Evolutionary conservation across 495 filamentous ascomycete genomes (phyloP).

Genomic region (Annulohypoxylon bovei): DNA sequence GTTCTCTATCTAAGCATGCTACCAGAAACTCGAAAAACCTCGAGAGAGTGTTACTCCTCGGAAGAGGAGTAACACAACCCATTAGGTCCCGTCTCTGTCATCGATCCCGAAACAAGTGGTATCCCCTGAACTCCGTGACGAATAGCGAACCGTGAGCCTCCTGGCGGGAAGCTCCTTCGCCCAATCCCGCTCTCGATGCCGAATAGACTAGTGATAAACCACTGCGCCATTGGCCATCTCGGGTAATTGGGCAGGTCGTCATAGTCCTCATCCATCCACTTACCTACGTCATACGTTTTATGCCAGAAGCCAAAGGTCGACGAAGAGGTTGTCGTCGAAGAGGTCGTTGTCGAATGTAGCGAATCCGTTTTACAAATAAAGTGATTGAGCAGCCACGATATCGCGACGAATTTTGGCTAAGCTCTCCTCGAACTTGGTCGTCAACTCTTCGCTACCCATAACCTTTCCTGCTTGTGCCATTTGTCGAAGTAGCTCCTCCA

Average conservation of each 20-base stretch:
- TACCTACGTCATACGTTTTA: not conserved
- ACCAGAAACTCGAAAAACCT: constrained; percentile 23
- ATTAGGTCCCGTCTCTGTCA: constrained; percentile 29
- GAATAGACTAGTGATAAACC: not conserved
- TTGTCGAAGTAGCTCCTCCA: constrained; percentile 95
- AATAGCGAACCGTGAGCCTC: not conserved
- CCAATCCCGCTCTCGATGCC: not conserved
- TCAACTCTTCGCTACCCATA: constrained; percentile 95
- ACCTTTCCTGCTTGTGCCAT: constrained; percentile 97
- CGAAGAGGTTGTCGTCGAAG: no score
- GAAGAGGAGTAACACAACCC: constrained; percentile 5
- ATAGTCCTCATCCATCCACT: constrained; percentile 6
- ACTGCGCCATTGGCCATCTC: not conserved
- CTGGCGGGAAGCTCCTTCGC: not conserved
- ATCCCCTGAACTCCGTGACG: constrained; percentile 35
- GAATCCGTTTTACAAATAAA: constrained; percentile 72
- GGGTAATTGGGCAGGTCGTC: not conserved
- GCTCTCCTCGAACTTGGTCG: constrained; percentile 84
- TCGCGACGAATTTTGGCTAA: constrained; percentile 87
- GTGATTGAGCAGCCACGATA: constrained; percentile 90
- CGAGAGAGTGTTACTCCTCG: constrained; percentile 19
- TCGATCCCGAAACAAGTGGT: constrained; percentile 40
- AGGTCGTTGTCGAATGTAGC: not conserved
- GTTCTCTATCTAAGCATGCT: constrained; percentile 44
- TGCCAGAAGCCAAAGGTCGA: not conserved